Conservation (phyloP, 768 basidiomycete species). For the Suillus brevipes region DNA sequence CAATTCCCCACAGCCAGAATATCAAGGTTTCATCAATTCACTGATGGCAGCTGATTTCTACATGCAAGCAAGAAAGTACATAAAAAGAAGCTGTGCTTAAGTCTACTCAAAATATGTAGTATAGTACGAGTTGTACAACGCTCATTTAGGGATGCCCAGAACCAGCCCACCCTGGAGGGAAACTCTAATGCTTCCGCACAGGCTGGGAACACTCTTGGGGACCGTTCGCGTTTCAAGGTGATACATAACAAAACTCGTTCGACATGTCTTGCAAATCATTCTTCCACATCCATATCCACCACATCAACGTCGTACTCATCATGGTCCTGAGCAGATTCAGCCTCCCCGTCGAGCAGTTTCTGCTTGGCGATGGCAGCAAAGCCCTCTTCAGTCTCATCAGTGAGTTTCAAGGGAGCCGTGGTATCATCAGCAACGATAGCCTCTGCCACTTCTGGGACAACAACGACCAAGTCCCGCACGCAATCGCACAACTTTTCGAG, state of each 20-base stretch:
- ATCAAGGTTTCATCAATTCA: too few relatives aligned
- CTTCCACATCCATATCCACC: slow-evolving; percentile 18
- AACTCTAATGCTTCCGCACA: background rate
- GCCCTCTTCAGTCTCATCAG: slow-evolving; percentile 52
- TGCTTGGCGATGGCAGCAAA: slow-evolving; percentile 45
- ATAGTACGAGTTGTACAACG: background rate
- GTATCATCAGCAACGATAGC: slow-evolving; percentile 17
- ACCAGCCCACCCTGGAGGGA: background rate
- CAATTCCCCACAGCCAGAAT: too few relatives aligned
- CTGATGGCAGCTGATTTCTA: too few relatives aligned
- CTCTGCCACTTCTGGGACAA: slow-evolving; percentile 16
- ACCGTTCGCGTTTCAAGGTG: background rate
- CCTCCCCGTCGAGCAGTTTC: slow-evolving; percentile 29
- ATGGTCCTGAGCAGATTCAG: slow-evolving; percentile 4
- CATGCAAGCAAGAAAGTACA: background rate
- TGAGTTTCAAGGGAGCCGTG: slow-evolving; percentile 21
- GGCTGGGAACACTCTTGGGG: background rate
- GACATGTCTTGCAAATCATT: slow-evolving; percentile 14
- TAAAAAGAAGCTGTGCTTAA: background rate
- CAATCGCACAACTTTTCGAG: slow-evolving; percentile 48
- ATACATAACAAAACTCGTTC: background rate
- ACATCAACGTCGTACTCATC: slow-evolving; percentile 1
- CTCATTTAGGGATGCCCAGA: background rate
- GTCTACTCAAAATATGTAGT: background rate
- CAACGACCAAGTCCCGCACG: slow-evolving; percentile 15